These are phyloP conservation scores for Paecilomyces variotii DNA, from an alignment of 2,329 filamentous ascomycete species.

Conservation along the genomic window DNA sequence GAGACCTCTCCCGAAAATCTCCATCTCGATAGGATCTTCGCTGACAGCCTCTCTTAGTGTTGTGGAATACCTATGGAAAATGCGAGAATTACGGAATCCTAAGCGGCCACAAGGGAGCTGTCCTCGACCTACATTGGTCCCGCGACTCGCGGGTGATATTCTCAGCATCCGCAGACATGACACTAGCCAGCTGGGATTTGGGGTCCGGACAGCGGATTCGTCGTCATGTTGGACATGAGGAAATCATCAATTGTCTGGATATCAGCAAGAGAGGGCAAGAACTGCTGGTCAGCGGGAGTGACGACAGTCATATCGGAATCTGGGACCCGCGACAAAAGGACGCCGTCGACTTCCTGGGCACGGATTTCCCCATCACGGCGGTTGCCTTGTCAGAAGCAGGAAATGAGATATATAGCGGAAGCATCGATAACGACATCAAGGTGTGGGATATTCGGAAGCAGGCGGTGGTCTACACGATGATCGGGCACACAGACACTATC, in stretches of 20 bases:
- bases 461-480: conserved; percentile 74
- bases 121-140: conserved; percentile 93
- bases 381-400: conserved; percentile 88
- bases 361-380: conserved; percentile 85
- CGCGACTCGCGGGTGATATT: conserved; percentile 86
- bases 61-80: conserved; percentile 87
- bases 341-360: conserved; percentile 79
- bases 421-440: conserved; percentile 95
- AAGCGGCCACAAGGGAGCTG: conserved; percentile 80
- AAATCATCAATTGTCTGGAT: conserved; percentile 88
- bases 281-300: conserved; percentile 79
- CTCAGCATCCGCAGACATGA: conserved; percentile 87
- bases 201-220: conserved; percentile 89
- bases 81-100: conserved; percentile 92
- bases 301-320: conserved; percentile 87
- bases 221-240: conserved; percentile 85
- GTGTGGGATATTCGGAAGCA: conserved; percentile 97
- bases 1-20: background rate
- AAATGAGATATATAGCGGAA: conserved; percentile 88
- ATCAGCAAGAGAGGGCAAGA: conserved; percentile 86
- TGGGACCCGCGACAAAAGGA: conserved; percentile 93
- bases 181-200: conserved; percentile 88
- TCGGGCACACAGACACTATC: conserved; percentile 85
- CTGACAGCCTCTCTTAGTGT: conserved; percentile 46
- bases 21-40: background rate